Percentiles rank a stretch among this genome's conserved stretches.
phyloP scores from a whole-genome alignment of 495 filamentous ascomycete species.

The Emericellopsis terricola region DNA sequence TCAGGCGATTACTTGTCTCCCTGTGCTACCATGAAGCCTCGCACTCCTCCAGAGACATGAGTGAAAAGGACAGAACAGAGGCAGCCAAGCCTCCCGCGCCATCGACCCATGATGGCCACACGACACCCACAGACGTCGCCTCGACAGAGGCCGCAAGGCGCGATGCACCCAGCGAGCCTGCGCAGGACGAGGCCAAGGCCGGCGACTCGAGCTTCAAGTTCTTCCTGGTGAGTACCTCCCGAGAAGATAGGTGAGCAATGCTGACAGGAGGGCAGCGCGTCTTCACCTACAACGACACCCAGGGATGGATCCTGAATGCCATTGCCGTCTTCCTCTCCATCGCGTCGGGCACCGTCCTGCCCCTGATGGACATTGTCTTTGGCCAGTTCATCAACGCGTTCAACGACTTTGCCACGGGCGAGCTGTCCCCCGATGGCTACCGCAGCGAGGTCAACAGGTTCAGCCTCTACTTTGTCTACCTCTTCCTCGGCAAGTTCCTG shows the following conservation, averaged over 20 bases:
- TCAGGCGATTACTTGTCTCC: too few relatives aligned
- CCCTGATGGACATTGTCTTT: conserved; percentile 78
- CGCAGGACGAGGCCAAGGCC: not conserved
- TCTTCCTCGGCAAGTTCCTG: conserved; percentile 62
- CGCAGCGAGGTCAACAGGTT: conserved; percentile 32
- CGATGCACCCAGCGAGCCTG: too few relatives aligned
- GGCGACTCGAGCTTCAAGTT: not conserved
- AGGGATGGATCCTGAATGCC: conserved; percentile 36
- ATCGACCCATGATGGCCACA: too few relatives aligned
- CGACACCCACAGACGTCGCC: too few relatives aligned
- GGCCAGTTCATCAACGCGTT: conserved; percentile 48
- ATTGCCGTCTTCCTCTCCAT: conserved; percentile 52
- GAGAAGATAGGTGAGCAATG: too few relatives aligned
- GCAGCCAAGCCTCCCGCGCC: too few relatives aligned
- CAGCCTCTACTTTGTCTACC: conserved; percentile 70
- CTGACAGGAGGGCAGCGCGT: too few relatives aligned
- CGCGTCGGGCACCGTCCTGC: conserved; percentile 61
- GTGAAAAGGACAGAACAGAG: too few relatives aligned
- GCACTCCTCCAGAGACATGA: too few relatives aligned
- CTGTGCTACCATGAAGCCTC: too few relatives aligned
- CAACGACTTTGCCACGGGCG: conserved; percentile 46
- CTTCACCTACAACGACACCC: not conserved
- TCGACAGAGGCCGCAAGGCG: too few relatives aligned
- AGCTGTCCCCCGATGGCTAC: not conserved
- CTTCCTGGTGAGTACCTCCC: not conserved